Evolutionary conservation across 768 basidiomycete species (phyloP).

Genomic region (Rhizopogon vinicolor): DNA sequence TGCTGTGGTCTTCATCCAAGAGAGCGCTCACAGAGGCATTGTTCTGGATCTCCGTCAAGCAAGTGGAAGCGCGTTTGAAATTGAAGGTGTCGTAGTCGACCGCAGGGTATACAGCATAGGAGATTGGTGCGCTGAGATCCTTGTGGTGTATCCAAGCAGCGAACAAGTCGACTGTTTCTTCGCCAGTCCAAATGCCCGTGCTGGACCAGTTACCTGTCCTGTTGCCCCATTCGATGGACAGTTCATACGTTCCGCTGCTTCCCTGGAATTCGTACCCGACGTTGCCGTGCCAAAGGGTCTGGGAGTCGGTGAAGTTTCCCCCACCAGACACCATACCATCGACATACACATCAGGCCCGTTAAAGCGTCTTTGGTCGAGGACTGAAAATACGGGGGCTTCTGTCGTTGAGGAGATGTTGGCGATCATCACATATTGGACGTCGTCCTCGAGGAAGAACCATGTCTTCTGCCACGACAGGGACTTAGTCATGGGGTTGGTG

Average conservation of each 20-base stretch:
- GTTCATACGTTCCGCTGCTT: constrained; percentile 15
- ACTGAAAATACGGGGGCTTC: constrained; percentile 53
- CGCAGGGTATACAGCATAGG: constrained; percentile 58
- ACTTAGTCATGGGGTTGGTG: constrained; percentile 55
- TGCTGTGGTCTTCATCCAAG: constrained; percentile 37
- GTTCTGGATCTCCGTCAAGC: constrained; percentile 40
- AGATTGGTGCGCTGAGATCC: constrained; percentile 29
- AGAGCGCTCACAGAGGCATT: constrained; percentile 46
- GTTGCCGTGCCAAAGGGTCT: constrained; percentile 58
- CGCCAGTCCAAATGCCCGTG: constrained; percentile 61
- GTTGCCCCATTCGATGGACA: constrained; percentile 40
- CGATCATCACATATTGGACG: constrained; percentile 58
- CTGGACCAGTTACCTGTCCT: constrained; percentile 56
- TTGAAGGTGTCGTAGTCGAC: constrained; percentile 34
- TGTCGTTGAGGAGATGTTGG: constrained; percentile 41
- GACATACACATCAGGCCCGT: constrained; percentile 35
- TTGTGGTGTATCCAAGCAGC: constrained; percentile 55
- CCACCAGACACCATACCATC: constrained; percentile 23
- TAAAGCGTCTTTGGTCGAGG: constrained; percentile 57
- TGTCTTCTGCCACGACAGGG: constrained; percentile 59
- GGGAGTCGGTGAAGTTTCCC: constrained; percentile 8
- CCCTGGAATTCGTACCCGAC: constrained; percentile 56
- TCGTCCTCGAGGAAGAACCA: constrained; percentile 72
- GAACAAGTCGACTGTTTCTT: constrained; percentile 57
- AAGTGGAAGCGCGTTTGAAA: constrained; percentile 27